These are phyloP conservation scores for Candida sojae DNA, from an alignment of 1,139 yeast genomes.

Conservation along the genomic window DNA sequence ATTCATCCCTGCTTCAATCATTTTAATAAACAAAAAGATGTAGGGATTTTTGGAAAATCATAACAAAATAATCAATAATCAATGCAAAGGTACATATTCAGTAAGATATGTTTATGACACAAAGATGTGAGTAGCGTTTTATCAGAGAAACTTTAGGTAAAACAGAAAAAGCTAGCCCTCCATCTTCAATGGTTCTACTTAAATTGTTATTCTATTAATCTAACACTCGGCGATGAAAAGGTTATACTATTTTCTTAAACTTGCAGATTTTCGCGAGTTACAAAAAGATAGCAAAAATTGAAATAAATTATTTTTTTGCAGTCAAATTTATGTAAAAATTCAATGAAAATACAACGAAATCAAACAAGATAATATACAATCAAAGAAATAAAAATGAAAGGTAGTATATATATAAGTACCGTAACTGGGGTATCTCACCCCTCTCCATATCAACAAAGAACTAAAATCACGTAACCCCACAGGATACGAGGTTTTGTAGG, in stretches of 20 bases:
- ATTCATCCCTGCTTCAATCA: conserved; percentile 1
- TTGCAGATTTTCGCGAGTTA: not conserved
- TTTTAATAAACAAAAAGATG: no score
- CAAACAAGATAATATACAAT: no score
- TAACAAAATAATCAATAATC: conserved; percentile 1
- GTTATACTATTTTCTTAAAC: not conserved
- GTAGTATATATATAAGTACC: no score
- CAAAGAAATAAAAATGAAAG: no score
- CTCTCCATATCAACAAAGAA: no score
- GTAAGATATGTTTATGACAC: not conserved
- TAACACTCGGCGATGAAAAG: not conserved
- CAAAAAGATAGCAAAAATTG: not conserved
- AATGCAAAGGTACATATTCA: not conserved
- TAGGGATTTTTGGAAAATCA: not conserved
- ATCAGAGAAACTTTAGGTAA: conserved; percentile 4
- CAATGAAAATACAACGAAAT: not conserved
- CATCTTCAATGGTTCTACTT: not conserved
- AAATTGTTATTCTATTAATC: conserved; percentile 4
- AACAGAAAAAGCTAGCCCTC: not conserved
- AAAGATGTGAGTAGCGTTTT: not conserved
- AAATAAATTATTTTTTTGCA: not conserved
- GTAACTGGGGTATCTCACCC: no score
- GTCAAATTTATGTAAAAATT: not conserved
- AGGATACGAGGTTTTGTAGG: no score
- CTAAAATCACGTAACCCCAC: no score